These are phyloP conservation scores for Salvia rosmarinus DNA, from an alignment of 257 asterid species.

Conservation along the genomic window DNA sequence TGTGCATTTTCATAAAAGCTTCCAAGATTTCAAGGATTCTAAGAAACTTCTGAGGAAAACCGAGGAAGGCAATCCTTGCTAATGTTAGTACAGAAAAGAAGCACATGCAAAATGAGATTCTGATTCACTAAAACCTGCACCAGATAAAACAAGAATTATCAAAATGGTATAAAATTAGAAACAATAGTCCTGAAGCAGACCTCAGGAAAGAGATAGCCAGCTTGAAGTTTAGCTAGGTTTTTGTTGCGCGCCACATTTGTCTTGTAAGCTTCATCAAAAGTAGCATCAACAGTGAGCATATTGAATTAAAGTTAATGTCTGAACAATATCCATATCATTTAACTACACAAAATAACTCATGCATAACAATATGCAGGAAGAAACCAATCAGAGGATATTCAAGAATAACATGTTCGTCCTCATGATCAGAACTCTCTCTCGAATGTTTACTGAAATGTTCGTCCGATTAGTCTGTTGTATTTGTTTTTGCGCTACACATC, in stretches of 20 bases:
- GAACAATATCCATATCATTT: not conserved
- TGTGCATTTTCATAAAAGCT: not conserved
- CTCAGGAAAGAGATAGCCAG: slow-evolving; percentile 98
- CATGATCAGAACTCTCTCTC: not conserved
- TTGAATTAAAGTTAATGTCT: not conserved
- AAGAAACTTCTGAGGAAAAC: not conserved
- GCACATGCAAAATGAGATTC: not conserved
- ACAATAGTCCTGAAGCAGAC: slow-evolving; percentile 42
- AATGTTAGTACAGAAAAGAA: not conserved
- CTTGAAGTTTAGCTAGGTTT: slow-evolving; percentile 90
- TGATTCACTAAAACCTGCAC: slow-evolving; percentile 18
- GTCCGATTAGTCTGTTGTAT: not conserved
- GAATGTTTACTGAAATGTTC: not conserved
- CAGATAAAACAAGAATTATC: slow-evolving; percentile 18
- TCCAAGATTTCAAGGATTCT: not conserved
- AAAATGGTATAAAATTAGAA: not conserved
- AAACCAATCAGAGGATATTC: not conserved
- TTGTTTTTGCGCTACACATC: not conserved
- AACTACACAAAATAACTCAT: not conserved
- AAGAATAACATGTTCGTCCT: not conserved
- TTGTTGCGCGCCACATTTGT: slow-evolving; percentile 85
- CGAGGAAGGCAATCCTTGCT: not conserved
- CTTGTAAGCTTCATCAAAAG: slow-evolving; percentile 62
- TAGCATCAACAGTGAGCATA: slow-evolving; percentile 34
- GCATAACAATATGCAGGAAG: not conserved